Conservation (phyloP, 1,284 basidiomycete species). For the Paramarasmius palmivorus region DNA sequence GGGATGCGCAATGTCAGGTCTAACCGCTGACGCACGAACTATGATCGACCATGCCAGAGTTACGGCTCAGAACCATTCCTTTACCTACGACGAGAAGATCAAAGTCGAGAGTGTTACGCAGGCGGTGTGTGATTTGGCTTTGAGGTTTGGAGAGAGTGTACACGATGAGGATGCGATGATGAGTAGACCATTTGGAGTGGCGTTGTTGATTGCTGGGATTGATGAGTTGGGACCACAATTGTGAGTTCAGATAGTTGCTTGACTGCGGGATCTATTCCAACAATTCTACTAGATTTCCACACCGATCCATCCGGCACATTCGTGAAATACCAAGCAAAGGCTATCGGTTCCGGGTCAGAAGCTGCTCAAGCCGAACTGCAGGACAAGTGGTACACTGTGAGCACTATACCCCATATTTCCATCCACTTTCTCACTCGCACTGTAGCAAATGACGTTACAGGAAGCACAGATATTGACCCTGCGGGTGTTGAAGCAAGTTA, state of each 20-base stretch:
- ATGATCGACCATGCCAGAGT: constrained; percentile 99
- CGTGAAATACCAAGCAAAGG: constrained; percentile 96
- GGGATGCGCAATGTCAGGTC: constrained; percentile 97
- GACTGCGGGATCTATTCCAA: constrained; percentile 6
- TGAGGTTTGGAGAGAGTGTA: constrained; percentile 98
- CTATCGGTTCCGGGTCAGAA: constrained; percentile 97
- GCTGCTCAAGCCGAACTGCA: constrained; percentile 97
- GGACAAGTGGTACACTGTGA: constrained; percentile 95
- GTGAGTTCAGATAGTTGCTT: constrained; percentile 41
- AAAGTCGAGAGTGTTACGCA: constrained; percentile 97
- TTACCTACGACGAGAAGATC: constrained; percentile 97
- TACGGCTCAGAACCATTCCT: constrained; percentile 92
- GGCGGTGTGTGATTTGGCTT: constrained; percentile 95
- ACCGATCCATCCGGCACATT: constrained; percentile 99
- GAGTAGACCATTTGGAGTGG: constrained; percentile 98
- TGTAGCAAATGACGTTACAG: constrained; percentile 86
- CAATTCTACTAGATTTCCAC: constrained; percentile 70
- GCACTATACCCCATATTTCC: constrained; percentile 18
- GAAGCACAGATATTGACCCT: constrained; percentile 90
- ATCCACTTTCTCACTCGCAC: constrained; percentile 9
- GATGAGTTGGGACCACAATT: constrained; percentile 97
- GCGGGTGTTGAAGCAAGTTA: constrained; percentile 96
- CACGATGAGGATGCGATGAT: constrained; percentile 99
- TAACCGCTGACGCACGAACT: constrained; percentile 97
- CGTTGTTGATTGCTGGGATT: constrained; percentile 93